phyloP scores from a whole-genome alignment of 2,329 filamentous ascomycete genomes.

The Penicillium sp. region DNA sequence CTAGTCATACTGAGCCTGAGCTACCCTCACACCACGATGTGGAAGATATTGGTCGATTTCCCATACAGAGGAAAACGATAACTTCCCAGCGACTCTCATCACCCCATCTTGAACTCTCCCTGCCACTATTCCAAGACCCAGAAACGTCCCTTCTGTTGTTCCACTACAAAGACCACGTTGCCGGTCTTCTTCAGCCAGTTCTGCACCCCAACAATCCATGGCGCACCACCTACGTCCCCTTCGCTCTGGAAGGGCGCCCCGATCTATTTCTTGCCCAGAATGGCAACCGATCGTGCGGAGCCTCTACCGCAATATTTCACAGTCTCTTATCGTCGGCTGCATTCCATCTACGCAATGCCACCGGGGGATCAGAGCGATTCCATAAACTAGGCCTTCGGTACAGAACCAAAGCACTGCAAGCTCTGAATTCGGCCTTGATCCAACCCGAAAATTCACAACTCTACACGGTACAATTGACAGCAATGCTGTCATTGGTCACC shows the following conservation, averaged over 20 bases:
- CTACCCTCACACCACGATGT: no score
- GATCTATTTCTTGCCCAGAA: conserved; percentile 8
- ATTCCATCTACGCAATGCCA: conserved; percentile 12
- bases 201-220: conserved; percentile 11
- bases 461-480: conserved; percentile 12
- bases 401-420: conserved; percentile 5
- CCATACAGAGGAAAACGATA: no score
- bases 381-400: conserved; percentile 9
- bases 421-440: conserved; percentile 6
- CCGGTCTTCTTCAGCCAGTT: conserved; percentile 12
- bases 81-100: no score
- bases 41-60: no score
- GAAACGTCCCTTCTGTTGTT: conserved; percentile 6
- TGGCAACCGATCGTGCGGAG: background rate
- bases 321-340: conserved; percentile 12
- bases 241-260: conserved; percentile 11
- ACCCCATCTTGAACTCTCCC: no score
- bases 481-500: conserved; percentile 21
- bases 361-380: conserved; percentile 1
- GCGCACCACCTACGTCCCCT: conserved; percentile 15
- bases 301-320: conserved; percentile 12
- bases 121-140: conserved; percentile 5
- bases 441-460: conserved; percentile 3
- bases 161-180: conserved; percentile 13
- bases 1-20: no score